Conservation (phyloP, 805 yeast species). For the Metschnikowia hibisci region DNA sequence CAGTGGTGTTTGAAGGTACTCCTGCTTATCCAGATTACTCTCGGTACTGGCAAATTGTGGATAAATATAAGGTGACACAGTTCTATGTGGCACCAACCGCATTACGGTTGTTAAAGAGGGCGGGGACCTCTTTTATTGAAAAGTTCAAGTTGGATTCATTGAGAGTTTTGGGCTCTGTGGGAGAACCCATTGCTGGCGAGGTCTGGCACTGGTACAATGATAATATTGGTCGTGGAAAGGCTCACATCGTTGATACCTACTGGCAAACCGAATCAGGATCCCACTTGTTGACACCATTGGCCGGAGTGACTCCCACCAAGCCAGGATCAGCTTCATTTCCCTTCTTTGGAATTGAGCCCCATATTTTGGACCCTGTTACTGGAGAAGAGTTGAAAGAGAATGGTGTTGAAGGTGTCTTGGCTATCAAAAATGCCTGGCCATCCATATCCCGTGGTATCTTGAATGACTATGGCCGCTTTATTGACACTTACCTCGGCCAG, state of each 20-base stretch:
- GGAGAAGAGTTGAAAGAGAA: constrained; percentile 82
- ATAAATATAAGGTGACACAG: constrained; percentile 86
- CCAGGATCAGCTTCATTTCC: constrained; percentile 98
- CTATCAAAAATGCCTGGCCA: constrained; percentile 91
- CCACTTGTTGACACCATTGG: constrained; percentile 89
- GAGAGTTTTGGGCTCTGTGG: constrained; percentile 93
- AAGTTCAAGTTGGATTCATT: constrained; percentile 80
- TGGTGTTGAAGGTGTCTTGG: constrained; percentile 95
- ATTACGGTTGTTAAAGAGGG: constrained; percentile 80
- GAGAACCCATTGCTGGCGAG: constrained; percentile 98
- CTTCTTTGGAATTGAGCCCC: constrained; percentile 90
- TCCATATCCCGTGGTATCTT: constrained; percentile 97
- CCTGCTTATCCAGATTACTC: constrained; percentile 96
- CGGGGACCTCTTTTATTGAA: constrained; percentile 80
- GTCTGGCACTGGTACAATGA: constrained; percentile 98
- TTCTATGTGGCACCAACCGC: constrained; percentile 99
- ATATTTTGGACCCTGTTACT: constrained; percentile 86
- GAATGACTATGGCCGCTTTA: constrained; percentile 79
- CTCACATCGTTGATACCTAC: constrained; percentile 92
- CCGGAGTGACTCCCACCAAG: constrained; percentile 91
- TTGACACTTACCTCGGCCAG: constrained; percentile 90
- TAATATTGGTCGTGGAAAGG: constrained; percentile 81
- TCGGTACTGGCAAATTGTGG: constrained; percentile 95
- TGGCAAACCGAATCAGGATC: constrained; percentile 99
- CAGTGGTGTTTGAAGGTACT: constrained; percentile 94